A percentile compares a stretch with the other conserved stretches of the same genome.
phyloP scores from a whole-genome alignment of 2,329 filamentous ascomycete species.

The Ophiostoma fasciatum region DNA sequence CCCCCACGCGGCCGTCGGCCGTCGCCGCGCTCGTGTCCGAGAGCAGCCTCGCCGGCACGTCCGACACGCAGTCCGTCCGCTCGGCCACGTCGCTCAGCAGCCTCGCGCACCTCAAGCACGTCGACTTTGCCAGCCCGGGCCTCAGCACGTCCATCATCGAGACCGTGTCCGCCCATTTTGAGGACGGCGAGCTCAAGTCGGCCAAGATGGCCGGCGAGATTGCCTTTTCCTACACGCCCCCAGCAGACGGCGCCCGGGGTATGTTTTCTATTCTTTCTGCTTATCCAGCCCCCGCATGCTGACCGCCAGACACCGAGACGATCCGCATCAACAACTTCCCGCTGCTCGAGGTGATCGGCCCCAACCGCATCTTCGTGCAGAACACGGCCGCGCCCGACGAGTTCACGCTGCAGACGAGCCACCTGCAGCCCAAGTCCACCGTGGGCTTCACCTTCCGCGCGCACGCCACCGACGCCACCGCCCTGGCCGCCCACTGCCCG shows the following conservation, averaged over 20 bases:
- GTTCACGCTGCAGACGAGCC: slow-evolving; percentile 60
- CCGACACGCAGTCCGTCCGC: slow-evolving; percentile 82
- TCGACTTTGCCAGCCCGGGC: slow-evolving; percentile 65
- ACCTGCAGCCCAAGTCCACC: slow-evolving; percentile 53
- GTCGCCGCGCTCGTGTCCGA: slow-evolving; percentile 47
- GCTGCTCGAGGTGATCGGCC: slow-evolving; percentile 79
- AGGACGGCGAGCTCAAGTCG: slow-evolving; percentile 54
- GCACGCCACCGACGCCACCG: slow-evolving; percentile 44
- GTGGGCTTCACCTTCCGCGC: slow-evolving; percentile 90
- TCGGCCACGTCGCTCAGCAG: slow-evolving; percentile 70
- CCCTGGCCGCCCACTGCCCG: slow-evolving; percentile 46
- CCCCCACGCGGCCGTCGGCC: slow-evolving; percentile 28
- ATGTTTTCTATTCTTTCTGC: too few species aligned
- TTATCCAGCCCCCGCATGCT: background rate
- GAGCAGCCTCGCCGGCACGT: slow-evolving; percentile 40
- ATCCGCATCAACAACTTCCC: slow-evolving; percentile 81
- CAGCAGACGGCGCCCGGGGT: too few species aligned
- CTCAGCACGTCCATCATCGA: slow-evolving; percentile 84
- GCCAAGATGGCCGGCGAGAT: slow-evolving; percentile 76
- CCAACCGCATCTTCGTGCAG: slow-evolving; percentile 81
- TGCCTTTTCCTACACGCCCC: slow-evolving; percentile 78
- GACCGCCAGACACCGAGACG: slow-evolving; percentile 36
- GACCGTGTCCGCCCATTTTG: slow-evolving; percentile 74
- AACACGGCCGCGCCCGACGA: slow-evolving; percentile 55
- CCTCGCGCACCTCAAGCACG: slow-evolving; percentile 57